Percentiles rank a stretch among this genome's conserved stretches.
Conservation (phyloP, 768 basidiomycete genomes). For the Lepiota subincarnata region DNA sequence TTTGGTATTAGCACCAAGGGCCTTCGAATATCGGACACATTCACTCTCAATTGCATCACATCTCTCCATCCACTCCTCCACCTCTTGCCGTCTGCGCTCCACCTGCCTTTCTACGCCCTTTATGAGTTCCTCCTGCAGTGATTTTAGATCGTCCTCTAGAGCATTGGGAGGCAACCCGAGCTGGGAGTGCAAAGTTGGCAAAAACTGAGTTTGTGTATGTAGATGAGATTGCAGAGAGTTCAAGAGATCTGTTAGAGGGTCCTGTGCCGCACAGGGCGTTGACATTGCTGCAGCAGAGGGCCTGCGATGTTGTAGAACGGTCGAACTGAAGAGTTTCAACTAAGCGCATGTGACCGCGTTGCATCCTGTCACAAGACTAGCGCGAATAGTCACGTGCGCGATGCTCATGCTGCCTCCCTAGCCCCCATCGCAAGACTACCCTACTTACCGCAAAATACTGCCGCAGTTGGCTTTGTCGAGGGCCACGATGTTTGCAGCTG, state of each 20-base stretch:
- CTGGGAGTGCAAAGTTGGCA: slow-evolving; percentile 79
- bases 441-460: too few species aligned
- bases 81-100: slow-evolving; percentile 63
- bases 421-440: too few species aligned
- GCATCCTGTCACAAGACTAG: slow-evolving; percentile 3
- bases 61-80: slow-evolving; percentile 66
- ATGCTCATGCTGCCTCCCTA: too few species aligned
- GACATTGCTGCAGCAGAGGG: slow-evolving; percentile 17
- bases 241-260: slow-evolving; percentile 57
- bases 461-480: too few species aligned
- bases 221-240: slow-evolving; percentile 76
- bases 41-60: slow-evolving; percentile 60
- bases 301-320: slow-evolving; percentile 4
- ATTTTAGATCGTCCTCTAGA: slow-evolving; percentile 73
- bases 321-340: slow-evolving; percentile 4
- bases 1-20: slow-evolving; percentile 70
- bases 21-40: slow-evolving; percentile 62
- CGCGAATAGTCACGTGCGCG: background rate
- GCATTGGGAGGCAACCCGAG: slow-evolving; percentile 79
- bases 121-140: slow-evolving; percentile 71
- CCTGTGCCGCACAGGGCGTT: slow-evolving; percentile 23
- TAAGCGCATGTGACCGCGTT: slow-evolving; percentile 14
- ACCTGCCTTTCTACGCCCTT: slow-evolving; percentile 75
- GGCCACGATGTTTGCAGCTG: too few species aligned
- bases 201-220: slow-evolving; percentile 74